A percentile compares a stretch with the other conserved stretches of the same genome.
phyloP scores from a whole-genome alignment of 2,329 filamentous ascomycete species.

The Trichoderma sp. region DNA sequence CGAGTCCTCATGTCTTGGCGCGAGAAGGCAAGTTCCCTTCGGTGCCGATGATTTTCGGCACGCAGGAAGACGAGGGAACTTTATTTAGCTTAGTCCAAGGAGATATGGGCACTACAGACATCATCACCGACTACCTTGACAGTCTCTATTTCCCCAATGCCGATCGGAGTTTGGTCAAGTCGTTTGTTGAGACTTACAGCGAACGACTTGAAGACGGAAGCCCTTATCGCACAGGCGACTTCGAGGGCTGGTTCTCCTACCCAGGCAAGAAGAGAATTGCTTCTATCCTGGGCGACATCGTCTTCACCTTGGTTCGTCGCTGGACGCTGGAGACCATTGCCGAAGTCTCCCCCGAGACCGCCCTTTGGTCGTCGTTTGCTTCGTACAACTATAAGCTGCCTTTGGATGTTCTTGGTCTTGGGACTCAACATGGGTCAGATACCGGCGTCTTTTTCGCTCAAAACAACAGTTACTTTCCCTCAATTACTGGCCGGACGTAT shows the following conservation, averaged over 20 bases:
- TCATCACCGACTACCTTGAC: constrained; percentile 62
- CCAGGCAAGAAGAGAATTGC: constrained; percentile 75
- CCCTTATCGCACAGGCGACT: constrained; percentile 65
- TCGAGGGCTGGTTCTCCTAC: constrained; percentile 63
- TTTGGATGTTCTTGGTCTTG: constrained; percentile 41
- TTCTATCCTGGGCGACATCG: constrained; percentile 71
- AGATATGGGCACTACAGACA: constrained; percentile 61
- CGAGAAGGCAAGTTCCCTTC: constrained; percentile 47
- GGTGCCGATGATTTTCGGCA: constrained; percentile 58
- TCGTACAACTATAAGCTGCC: too few species aligned
- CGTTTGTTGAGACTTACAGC: constrained; percentile 62
- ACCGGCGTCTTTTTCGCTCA: too few species aligned
- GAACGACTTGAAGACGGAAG: constrained; percentile 56
- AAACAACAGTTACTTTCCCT: too few species aligned
- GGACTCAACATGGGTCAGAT: too few species aligned
- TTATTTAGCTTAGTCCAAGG: constrained; percentile 67
- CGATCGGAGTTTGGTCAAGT: constrained; percentile 47
- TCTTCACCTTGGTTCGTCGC: constrained; percentile 70
- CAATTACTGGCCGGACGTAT: constrained; percentile 60
- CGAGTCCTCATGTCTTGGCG: constrained; percentile 61
- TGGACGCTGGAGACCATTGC: constrained; percentile 54
- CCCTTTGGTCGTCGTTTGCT: constrained; percentile 64
- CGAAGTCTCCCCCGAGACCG: constrained; percentile 52
- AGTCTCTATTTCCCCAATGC: constrained; percentile 60
- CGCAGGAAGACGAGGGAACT: constrained; percentile 80